Conservation (phyloP, 192 early-diverging fungal genomes). For the Endogone sp. region DNA sequence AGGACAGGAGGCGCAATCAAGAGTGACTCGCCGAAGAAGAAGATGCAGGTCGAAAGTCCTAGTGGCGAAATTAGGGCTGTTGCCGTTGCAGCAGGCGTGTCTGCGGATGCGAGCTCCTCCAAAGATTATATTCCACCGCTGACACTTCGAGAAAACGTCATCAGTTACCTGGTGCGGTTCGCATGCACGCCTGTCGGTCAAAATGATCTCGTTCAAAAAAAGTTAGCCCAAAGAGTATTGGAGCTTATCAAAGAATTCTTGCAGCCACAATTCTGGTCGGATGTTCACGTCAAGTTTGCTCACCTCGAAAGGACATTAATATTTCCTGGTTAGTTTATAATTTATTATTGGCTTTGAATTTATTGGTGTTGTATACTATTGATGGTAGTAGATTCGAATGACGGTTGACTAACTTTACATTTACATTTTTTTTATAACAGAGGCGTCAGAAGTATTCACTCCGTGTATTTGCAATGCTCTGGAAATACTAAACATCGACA, state of each 20-base stretch:
- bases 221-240: conserved; percentile 54
- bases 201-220: conserved; percentile 27
- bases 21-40: conserved; percentile 28
- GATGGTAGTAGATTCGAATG: not conserved
- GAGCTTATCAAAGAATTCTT: conserved; percentile 63
- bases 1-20: conserved; percentile 38
- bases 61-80: conserved; percentile 27
- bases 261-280: conserved; percentile 62
- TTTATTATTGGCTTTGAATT: not conserved
- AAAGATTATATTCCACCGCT: conserved; percentile 46
- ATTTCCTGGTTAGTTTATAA: not conserved
- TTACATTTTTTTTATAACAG: conserved; percentile 29
- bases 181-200: conserved; percentile 56
- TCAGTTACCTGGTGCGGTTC: conserved; percentile 63
- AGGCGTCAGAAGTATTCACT: conserved; percentile 50
- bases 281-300: conserved; percentile 59
- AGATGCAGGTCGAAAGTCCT: conserved; percentile 17
- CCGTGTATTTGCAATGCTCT: conserved; percentile 60
- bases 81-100: not conserved
- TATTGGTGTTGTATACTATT: no score
- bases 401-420: not conserved
- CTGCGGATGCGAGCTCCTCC: not conserved
- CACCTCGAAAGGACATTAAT: conserved; percentile 62
- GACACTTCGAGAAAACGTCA: conserved; percentile 48
- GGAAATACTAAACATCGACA: conserved; percentile 62